Evolutionary conservation across 2,329 filamentous ascomycete species (phyloP).

Genomic region (Colletotrichum spaethianum): DNA sequence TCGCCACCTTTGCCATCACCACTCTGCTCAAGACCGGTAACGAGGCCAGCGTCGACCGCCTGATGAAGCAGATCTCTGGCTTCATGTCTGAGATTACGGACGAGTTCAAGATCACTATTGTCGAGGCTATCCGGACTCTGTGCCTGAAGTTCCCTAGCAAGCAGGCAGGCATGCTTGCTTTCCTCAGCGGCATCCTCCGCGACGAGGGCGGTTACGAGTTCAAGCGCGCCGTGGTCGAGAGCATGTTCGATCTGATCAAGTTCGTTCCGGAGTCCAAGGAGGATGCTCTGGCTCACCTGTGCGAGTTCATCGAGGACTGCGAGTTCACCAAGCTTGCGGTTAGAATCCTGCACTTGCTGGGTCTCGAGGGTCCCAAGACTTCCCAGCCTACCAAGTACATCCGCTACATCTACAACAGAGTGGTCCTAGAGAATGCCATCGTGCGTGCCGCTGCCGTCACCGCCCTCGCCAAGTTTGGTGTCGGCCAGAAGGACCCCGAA

Average conservation of each 20-base stretch:
- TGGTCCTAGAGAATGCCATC: slow-evolving; percentile 96
- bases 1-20: slow-evolving; percentile 98
- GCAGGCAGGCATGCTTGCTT: slow-evolving; percentile 97
- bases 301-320: slow-evolving; percentile 99
- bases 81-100: slow-evolving; percentile 99
- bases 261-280: slow-evolving; percentile 92
- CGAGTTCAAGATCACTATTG: slow-evolving; percentile 99
- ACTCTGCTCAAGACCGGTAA: slow-evolving; percentile 98
- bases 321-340: slow-evolving; percentile 99
- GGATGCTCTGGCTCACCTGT: slow-evolving; percentile 91
- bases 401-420: slow-evolving; percentile 98
- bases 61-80: slow-evolving; percentile 98
- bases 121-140: slow-evolving; percentile 95
- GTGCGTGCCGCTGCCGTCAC: slow-evolving; percentile 96
- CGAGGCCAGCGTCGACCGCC: slow-evolving; percentile 93
- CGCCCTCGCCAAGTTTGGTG: slow-evolving; percentile 95
- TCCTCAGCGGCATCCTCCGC: slow-evolving; percentile 95
- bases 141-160: slow-evolving; percentile 99
- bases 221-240: slow-evolving; percentile 97
- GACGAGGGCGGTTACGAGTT: slow-evolving; percentile 99
- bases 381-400: slow-evolving; percentile 98
- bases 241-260: slow-evolving; percentile 99
- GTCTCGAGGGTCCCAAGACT: slow-evolving; percentile 94
- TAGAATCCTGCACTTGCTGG: slow-evolving; percentile 92
- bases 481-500: slow-evolving; percentile 95